phyloP scores from a whole-genome alignment of 768 basidiomycete genomes.

The Agaricus blazei region DNA sequence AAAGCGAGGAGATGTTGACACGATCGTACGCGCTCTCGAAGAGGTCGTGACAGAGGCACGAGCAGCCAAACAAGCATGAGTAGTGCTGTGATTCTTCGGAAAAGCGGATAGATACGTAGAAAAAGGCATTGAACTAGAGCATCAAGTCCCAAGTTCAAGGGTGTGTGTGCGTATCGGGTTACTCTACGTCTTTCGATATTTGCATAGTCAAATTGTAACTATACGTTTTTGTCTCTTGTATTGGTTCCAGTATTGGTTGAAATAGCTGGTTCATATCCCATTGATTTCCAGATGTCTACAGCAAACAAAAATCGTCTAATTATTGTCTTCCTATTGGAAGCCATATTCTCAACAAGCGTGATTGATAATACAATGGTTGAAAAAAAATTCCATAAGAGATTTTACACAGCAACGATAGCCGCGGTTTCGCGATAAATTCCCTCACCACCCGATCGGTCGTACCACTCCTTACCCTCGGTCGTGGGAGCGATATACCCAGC shows the following conservation, averaged over 20 bases:
- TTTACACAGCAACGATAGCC: neutral
- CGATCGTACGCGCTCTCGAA: slow-evolving; percentile 59
- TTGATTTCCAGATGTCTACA: neutral
- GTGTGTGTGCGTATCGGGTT: too few species aligned
- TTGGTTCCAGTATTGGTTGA: too few species aligned
- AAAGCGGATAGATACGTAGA: neutral
- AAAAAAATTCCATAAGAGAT: neutral
- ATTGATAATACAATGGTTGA: neutral
- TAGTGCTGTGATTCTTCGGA: neutral
- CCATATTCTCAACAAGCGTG: neutral
- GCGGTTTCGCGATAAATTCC: slow-evolving; percentile 43
- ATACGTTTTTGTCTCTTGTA: too few species aligned
- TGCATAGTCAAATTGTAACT: too few species aligned
- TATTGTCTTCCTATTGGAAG: too few species aligned
- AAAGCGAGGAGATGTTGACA: slow-evolving; percentile 71
- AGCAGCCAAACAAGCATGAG: slow-evolving; percentile 12
- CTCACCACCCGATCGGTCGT: slow-evolving; percentile 79
- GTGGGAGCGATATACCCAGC: slow-evolving; percentile 88
- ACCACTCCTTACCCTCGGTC: slow-evolving; percentile 81
- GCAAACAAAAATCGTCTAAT: too few species aligned
- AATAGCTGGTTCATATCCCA: too few species aligned
- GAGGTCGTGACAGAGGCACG: slow-evolving; percentile 45
- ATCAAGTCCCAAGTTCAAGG: too few species aligned
- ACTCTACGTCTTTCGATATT: too few species aligned
- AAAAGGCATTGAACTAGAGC: neutral